Evolutionary conservation across 108 stramenopile genomes (phyloP), one percentile per base, ranked within the genome.

Genomic region (Seminavis robusta): DNA sequence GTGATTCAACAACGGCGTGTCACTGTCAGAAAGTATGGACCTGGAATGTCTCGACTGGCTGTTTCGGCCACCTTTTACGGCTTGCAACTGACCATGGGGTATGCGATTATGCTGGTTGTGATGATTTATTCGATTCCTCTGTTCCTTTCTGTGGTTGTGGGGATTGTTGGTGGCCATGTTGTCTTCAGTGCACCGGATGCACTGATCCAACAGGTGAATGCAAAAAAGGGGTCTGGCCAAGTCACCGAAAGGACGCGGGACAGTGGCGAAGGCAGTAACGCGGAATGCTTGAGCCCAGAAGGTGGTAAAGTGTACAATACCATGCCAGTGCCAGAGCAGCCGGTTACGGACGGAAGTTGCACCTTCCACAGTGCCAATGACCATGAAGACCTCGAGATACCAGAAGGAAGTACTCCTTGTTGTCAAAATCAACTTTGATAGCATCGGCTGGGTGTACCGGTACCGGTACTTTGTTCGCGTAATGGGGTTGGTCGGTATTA

Each of bases 61-160:
- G 62, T 59, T 34, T 83, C 90, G 38, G 79, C 80, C 9, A 24
- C 56, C 5, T 59, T 77, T 32, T 90, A 94, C 56, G 86, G 80
- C 1, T 13, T 84, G 24, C 92, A 94, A 61, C 52, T 88, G 37
- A 67, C 83, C 20, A 67, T 94, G 42, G 86, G 88, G 42, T 94
- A 94, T 52, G 26, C 89, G 21, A 46, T 87, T 58, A 94, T 94
- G 92, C 56, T 94, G 21, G 65, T 86, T 6, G 52, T 86, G 19
- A 94, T 94, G 92, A 94, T 83, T 3, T 90, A 88, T 47, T 73
- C 76, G 10, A 69, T 54, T 28, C 82, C 81, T 17, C 41, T 56
- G 54, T 94, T 90, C 47, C 19, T 83, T 30, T 63, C 77, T 49
- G 57, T 59, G 19, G 52, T 90, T n/a, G 27, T 71, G 2, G 92